phyloP scores from a whole-genome alignment of 1,139 yeast genomes.

The Kodamaea sp. region DNA sequence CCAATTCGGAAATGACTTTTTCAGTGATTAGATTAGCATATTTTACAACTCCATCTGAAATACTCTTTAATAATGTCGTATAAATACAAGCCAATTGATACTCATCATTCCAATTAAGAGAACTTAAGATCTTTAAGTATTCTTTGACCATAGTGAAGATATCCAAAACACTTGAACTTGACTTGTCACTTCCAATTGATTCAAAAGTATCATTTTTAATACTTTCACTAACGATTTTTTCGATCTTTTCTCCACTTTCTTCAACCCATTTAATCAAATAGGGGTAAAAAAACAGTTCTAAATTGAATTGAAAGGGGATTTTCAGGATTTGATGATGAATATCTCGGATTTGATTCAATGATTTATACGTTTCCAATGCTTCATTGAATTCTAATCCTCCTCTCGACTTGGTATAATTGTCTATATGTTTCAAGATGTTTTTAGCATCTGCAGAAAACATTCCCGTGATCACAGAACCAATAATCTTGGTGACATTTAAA shows the following conservation, averaged over 20 bases:
- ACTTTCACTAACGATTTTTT: constrained; percentile 51
- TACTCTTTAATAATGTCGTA: constrained; percentile 55
- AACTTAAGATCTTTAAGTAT: constrained; percentile 50
- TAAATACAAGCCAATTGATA: constrained; percentile 58
- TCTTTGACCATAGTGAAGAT: constrained; percentile 62
- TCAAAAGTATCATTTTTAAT: constrained; percentile 53
- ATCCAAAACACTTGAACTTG: constrained; percentile 60
- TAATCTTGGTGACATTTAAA: constrained; percentile 51
- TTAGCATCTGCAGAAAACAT: constrained; percentile 64
- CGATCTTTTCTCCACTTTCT: constrained; percentile 48
- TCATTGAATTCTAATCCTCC: constrained; percentile 53
- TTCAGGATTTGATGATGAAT: constrained; percentile 47
- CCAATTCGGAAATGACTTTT: constrained; percentile 48
- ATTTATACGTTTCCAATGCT: constrained; percentile 57
- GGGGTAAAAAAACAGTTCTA: constrained; percentile 60
- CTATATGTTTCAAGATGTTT: constrained; percentile 57
- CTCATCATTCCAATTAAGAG: constrained; percentile 59
- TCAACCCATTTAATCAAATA: constrained; percentile 56
- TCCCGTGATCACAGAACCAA: constrained; percentile 54
- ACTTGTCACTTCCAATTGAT: constrained; percentile 44
- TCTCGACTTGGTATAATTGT: constrained; percentile 36
- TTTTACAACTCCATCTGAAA: constrained; percentile 56
- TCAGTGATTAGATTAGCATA: constrained; percentile 50
- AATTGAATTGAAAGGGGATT: constrained; percentile 48
- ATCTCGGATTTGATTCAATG: constrained; percentile 52